Conservation (phyloP, 352 stramenopile species). For the Blastocystis hominis region DNA sequence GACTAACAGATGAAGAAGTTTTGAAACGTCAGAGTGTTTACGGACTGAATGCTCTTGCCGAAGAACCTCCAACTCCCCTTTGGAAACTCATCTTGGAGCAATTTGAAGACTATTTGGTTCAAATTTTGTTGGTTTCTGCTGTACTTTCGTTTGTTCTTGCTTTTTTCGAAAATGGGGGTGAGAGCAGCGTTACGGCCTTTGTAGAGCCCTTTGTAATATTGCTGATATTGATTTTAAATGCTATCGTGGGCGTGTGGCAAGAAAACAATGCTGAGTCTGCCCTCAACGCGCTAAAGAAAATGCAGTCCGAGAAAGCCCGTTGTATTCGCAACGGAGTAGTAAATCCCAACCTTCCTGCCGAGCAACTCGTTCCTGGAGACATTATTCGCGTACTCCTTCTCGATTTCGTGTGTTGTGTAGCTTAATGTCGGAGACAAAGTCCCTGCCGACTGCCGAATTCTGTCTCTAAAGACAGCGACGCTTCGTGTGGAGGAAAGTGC, state of each 20-base stretch:
- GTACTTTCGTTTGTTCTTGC: slow-evolving; percentile 84
- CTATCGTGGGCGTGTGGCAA: slow-evolving; percentile 53
- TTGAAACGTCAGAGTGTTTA: slow-evolving; percentile 57
- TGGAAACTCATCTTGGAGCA: slow-evolving; percentile 91
- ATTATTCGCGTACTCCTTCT: slow-evolving; percentile 70
- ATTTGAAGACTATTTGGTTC: slow-evolving; percentile 80
- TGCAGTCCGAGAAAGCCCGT: slow-evolving; percentile 49
- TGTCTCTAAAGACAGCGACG: slow-evolving; percentile 83
- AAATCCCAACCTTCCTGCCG: slow-evolving; percentile 68
- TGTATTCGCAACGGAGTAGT: slow-evolving; percentile 63
- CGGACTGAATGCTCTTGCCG: slow-evolving; percentile 78
- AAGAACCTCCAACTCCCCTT: slow-evolving; percentile 75
- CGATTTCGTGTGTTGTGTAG: background rate
- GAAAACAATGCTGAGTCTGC: slow-evolving; percentile 53
- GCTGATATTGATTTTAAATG: slow-evolving; percentile 65
- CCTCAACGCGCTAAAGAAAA: slow-evolving; percentile 30
- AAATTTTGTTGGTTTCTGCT: slow-evolving; percentile 88
- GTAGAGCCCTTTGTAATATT: slow-evolving; percentile 93
- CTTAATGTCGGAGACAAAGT: slow-evolving; percentile 91
- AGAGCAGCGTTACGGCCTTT: slow-evolving; percentile 76
- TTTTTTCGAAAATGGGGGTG: slow-evolving; percentile 69
- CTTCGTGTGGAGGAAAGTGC: slow-evolving; percentile 85
- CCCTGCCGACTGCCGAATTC: slow-evolving; percentile 84
- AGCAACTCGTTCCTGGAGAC: slow-evolving; percentile 88
- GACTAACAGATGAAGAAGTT: slow-evolving; percentile 47